A percentile compares a stretch with the other conserved stretches of the same genome.
Evolutionary conservation across 768 basidiomycete species (phyloP).

Genomic region (Hortiboletus flavorubellus): DNA sequence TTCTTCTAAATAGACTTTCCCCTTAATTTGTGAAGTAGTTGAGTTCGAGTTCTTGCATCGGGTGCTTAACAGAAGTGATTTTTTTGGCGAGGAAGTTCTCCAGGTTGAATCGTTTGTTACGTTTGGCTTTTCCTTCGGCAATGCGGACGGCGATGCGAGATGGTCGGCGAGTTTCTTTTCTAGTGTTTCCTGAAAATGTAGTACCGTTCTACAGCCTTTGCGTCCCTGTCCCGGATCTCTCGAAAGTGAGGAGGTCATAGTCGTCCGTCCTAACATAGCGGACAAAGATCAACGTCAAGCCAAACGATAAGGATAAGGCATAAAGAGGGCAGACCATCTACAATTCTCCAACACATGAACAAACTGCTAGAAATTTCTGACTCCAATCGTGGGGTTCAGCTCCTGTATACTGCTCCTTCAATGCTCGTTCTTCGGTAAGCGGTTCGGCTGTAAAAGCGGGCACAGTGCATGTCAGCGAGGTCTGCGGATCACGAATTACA

Average conservation of each 20-base stretch:
- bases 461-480: neutral
- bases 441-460: slow-evolving; percentile 74
- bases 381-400: slow-evolving; percentile 91
- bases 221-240: slow-evolving; percentile 82
- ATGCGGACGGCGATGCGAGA: slow-evolving; percentile 79
- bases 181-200: slow-evolving; percentile 84
- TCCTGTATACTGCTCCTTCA: slow-evolving; percentile 73
- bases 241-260: slow-evolving; percentile 67
- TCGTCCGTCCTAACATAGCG: slow-evolving; percentile 51
- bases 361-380: slow-evolving; percentile 90
- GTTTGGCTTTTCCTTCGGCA: slow-evolving; percentile 84
- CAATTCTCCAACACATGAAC: slow-evolving; percentile 72
- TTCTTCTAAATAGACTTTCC: slow-evolving; percentile 94
- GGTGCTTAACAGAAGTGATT: slow-evolving; percentile 77
- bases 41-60: slow-evolving; percentile 96
- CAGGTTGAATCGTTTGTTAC: slow-evolving; percentile 79
- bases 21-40: slow-evolving; percentile 95
- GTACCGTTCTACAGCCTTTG: slow-evolving; percentile 76
- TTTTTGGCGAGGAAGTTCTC: slow-evolving; percentile 78
- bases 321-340: slow-evolving; percentile 58
- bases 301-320: neutral
- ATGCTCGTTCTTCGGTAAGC: slow-evolving; percentile 74
- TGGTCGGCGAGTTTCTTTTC: slow-evolving; percentile 70
- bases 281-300: neutral
- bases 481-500: neutral